phyloP scores from a whole-genome alignment of 805 yeast genomes.

The Sporopachydermia lactativora region DNA sequence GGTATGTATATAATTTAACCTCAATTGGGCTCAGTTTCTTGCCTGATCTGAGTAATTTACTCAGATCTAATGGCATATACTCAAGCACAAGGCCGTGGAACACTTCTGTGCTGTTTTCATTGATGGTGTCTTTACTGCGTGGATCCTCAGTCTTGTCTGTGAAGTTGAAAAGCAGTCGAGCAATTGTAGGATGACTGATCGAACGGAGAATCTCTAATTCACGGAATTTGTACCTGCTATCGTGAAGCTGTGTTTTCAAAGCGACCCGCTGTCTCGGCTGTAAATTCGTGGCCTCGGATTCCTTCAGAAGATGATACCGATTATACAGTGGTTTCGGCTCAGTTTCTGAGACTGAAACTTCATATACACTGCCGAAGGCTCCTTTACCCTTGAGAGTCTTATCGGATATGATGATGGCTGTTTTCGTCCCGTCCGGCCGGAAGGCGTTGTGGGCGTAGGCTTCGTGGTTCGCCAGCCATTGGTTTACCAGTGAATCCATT shows the following conservation, averaged over 20 bases:
- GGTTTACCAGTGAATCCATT: constrained; percentile 13
- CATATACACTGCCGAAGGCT: constrained; percentile 1
- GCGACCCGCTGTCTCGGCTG: constrained; percentile 5
- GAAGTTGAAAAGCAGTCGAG: constrained; percentile 53
- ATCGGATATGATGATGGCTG: background rate
- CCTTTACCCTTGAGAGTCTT: background rate
- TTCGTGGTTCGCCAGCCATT: constrained; percentile 1
- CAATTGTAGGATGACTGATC: constrained; percentile 71
- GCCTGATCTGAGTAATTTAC: background rate
- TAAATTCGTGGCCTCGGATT: constrained; percentile 7
- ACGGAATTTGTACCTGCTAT: constrained; percentile 62
- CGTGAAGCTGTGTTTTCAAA: constrained; percentile 3
- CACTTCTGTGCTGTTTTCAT: background rate
- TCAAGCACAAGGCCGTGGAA: background rate
- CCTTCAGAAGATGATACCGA: background rate
- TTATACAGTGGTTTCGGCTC: background rate
- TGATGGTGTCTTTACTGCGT: background rate
- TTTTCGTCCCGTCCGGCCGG: background rate
- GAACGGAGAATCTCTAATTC: constrained; percentile 65
- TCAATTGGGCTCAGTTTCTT: constrained; percentile 50
- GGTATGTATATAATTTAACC: constrained; percentile 65
- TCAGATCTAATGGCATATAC: background rate
- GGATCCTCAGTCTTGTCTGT: constrained; percentile 19
- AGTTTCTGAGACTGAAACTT: constrained; percentile 21
- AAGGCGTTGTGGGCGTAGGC: background rate